phyloP scores from a whole-genome alignment of 148 eudicot species.

The Chenopodium quinoa region DNA sequence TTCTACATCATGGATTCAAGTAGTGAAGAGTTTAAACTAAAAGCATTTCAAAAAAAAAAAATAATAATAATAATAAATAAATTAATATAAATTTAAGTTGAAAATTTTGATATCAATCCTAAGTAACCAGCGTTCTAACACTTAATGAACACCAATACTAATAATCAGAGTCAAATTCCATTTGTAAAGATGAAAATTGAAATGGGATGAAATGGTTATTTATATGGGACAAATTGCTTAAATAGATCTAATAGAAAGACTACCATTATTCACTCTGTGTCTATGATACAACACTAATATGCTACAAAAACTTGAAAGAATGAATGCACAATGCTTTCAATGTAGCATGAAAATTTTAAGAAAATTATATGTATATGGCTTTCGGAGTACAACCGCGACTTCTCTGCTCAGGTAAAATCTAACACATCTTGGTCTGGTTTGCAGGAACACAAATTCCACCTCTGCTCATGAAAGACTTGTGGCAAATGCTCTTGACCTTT shows the following conservation, averaged over 20 bases:
- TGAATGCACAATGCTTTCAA: not conserved
- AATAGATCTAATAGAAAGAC: too few species aligned
- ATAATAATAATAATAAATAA: too few species aligned
- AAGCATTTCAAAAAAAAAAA: too few species aligned
- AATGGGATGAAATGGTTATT: not conserved
- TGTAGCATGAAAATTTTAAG: not conserved
- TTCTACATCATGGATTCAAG: too few species aligned
- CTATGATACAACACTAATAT: too few species aligned
- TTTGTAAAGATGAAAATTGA: not conserved
- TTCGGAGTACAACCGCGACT: not conserved
- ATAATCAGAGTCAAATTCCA: too few species aligned
- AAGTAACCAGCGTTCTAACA: too few species aligned
- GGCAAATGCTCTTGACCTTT: not conserved
- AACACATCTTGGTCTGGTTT: not conserved
- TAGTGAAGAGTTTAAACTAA: too few species aligned
- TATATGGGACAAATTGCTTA: not conserved
- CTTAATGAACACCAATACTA: too few species aligned
- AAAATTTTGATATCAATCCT: too few species aligned
- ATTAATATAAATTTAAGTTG: too few species aligned
- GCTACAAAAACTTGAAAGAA: not conserved
- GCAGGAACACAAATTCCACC: not conserved
- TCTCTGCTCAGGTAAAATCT: not conserved
- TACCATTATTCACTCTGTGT: not conserved
- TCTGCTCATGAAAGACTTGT: not conserved
- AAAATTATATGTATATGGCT: too few species aligned